phyloP scores from a whole-genome alignment of 2,329 filamentous ascomycete genomes.

The Beauveria bassiana region DNA sequence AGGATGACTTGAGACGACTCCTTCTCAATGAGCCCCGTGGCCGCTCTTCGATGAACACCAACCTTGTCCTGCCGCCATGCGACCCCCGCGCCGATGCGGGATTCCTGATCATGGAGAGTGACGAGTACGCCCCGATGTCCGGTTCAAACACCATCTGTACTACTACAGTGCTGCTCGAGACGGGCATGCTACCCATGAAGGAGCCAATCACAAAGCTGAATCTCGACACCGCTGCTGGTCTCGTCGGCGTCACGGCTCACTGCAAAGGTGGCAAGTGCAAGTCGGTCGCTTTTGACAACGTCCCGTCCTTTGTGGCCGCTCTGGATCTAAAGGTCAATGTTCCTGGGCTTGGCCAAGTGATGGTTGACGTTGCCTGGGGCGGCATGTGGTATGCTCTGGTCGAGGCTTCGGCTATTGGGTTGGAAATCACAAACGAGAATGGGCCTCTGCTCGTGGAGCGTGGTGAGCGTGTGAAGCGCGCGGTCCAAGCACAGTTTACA shows the following conservation, averaged over 20 bases:
- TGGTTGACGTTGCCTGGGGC: conserved; percentile 37
- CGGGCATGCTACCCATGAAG: conserved; percentile 37
- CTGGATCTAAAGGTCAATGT: conserved; percentile 32
- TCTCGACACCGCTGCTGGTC: conserved; percentile 37
- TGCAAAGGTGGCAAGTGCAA: conserved; percentile 36
- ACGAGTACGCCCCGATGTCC: conserved; percentile 33
- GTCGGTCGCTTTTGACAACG: conserved; percentile 36
- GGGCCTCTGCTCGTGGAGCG: conserved; percentile 30
- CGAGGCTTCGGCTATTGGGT: conserved; percentile 28
- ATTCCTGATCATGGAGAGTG: conserved; percentile 39
- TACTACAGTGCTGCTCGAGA: conserved; percentile 37
- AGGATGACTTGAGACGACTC: conserved; percentile 33
- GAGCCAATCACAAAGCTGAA: conserved; percentile 33
- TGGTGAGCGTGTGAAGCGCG: conserved; percentile 34
- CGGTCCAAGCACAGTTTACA: conserved; percentile 25
- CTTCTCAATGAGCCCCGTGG: conserved; percentile 40
- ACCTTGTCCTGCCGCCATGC: conserved; percentile 34
- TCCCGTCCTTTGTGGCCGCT: conserved; percentile 33
- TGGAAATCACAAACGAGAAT: conserved; percentile 25
- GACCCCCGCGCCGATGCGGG: conserved; percentile 36
- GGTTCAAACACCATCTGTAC: conserved; percentile 38
- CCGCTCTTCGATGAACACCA: conserved; percentile 30
- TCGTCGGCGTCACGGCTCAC: conserved; percentile 32
- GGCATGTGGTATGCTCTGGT: conserved; percentile 39
- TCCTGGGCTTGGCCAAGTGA: conserved; percentile 30